phyloP scores from a whole-genome alignment of 2,329 filamentous ascomycete genomes.

The Pyrenophora teres region DNA sequence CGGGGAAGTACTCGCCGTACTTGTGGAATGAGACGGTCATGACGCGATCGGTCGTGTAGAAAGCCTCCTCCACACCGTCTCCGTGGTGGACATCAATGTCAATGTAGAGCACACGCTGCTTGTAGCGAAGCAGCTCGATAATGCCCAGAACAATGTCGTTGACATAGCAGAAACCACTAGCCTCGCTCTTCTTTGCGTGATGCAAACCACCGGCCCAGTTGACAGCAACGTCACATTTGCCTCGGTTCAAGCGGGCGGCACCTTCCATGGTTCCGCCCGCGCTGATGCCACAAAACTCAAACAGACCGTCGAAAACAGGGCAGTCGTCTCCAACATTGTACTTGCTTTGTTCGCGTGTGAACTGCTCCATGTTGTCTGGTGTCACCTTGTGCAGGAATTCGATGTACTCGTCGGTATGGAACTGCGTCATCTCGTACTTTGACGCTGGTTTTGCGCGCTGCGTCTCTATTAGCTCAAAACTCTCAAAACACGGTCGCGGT shows the following conservation, averaged over 20 bases:
- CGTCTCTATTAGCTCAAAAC: constrained; percentile 13
- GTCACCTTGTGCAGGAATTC: constrained; percentile 84
- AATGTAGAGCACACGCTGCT: constrained; percentile 89
- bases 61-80: constrained; percentile 75
- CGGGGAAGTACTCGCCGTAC: constrained; percentile 74
- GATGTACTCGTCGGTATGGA: constrained; percentile 74
- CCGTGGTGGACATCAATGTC: constrained; percentile 93
- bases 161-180: constrained; percentile 97
- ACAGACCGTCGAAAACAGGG: constrained; percentile 71
- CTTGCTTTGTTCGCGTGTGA: constrained; percentile 84
- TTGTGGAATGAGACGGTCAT: constrained; percentile 76
- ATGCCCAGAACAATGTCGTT: constrained; percentile 96
- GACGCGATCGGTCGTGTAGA: constrained; percentile 72
- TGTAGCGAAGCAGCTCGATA: constrained; percentile 80
- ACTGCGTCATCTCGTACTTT: constrained; percentile 74
- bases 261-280: constrained; percentile 73
- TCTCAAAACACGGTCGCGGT: constrained; percentile 4
- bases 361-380: constrained; percentile 97
- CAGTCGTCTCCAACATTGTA: constrained; percentile 68
- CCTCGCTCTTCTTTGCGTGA: constrained; percentile 93
- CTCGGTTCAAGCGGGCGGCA: constrained; percentile 68
- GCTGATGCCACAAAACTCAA: constrained; percentile 73
- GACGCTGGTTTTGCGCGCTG: constrained; percentile 58
- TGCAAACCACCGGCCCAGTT: constrained; percentile 87
- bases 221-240: constrained; percentile 69